Percentiles rank a stretch among this genome's conserved stretches.
These are phyloP conservation scores for Starmerella davenportii DNA, from an alignment of 805 yeast genomes.

Conservation along the genomic window DNA sequence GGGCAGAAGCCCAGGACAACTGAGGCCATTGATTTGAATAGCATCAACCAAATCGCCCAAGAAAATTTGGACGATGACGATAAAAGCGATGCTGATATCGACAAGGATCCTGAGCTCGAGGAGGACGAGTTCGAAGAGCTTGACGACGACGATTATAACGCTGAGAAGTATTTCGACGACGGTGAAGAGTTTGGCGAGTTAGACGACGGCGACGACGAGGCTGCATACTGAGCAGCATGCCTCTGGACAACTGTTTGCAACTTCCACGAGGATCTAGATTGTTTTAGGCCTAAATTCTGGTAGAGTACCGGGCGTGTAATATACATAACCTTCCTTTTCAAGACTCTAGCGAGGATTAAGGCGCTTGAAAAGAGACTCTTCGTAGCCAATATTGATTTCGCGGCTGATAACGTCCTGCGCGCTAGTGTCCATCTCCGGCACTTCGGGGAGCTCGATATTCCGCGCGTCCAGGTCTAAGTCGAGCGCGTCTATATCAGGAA, in stretches of 20 bases:
- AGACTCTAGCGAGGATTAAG: conserved; percentile 4
- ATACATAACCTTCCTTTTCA: too few species aligned
- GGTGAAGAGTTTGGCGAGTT: conserved; percentile 38
- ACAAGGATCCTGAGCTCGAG: conserved; percentile 26
- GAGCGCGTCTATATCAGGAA: background rate
- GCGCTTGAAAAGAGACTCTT: conserved; percentile 21
- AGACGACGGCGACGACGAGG: conserved; percentile 46
- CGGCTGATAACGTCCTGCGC: conserved; percentile 16
- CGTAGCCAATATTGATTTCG: conserved; percentile 24
- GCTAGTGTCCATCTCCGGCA: background rate
- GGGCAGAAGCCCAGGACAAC: background rate
- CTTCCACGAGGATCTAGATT: too few species aligned
- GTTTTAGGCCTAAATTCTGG: too few species aligned
- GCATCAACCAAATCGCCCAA: background rate
- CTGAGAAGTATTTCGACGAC: conserved; percentile 62
- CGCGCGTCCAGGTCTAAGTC: background rate
- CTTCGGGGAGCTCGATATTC: background rate
- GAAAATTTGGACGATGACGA: conserved; percentile 24
- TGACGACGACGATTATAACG: conserved; percentile 64
- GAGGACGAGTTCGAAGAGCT: conserved; percentile 35
- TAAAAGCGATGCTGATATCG: conserved; percentile 21
- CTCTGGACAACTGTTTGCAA: background rate
- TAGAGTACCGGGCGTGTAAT: too few species aligned
- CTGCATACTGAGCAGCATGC: conserved; percentile 40
- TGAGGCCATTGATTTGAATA: background rate